phyloP scores from a whole-genome alignment of 2,329 filamentous ascomycete genomes.

The Anthostomella pinea region DNA sequence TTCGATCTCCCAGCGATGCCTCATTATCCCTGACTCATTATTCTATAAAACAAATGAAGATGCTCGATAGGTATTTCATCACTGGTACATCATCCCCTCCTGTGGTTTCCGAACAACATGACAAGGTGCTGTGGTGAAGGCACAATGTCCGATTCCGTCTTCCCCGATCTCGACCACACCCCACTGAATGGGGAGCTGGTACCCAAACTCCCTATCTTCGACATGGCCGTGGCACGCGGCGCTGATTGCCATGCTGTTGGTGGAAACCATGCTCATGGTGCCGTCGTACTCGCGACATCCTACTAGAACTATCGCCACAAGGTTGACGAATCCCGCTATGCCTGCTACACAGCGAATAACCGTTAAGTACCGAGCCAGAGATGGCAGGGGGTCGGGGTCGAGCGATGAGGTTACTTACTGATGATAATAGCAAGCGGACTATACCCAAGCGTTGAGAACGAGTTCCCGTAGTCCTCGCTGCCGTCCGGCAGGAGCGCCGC shows the following conservation, averaged over 20 bases:
- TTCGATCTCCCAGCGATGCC: too few relatives aligned
- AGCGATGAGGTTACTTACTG: slow-evolving; percentile 14
- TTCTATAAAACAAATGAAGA: too few relatives aligned
- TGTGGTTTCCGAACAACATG: slow-evolving; percentile 9
- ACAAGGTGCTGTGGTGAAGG: slow-evolving; percentile 21
- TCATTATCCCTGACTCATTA: too few relatives aligned
- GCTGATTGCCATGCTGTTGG: slow-evolving; percentile 32
- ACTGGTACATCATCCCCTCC: slow-evolving; percentile 9
- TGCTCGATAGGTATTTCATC: slow-evolving; percentile 1
- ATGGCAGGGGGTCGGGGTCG: neutral
- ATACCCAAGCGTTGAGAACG: slow-evolving; percentile 31
- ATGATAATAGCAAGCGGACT: slow-evolving; percentile 30
- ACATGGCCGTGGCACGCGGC: slow-evolving; percentile 26
- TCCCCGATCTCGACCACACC: slow-evolving; percentile 22
- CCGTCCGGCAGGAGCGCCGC: slow-evolving; percentile 25
- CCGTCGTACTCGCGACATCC: slow-evolving; percentile 29
- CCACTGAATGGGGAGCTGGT: slow-evolving; percentile 27
- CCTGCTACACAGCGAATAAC: slow-evolving; percentile 11
- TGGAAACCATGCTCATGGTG: slow-evolving; percentile 32
- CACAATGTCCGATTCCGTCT: slow-evolving; percentile 17
- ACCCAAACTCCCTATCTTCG: slow-evolving; percentile 21
- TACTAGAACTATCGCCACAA: slow-evolving; percentile 16
- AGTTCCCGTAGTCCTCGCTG: slow-evolving; percentile 19
- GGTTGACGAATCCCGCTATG: slow-evolving; percentile 8
- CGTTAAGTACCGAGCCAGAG: neutral